These are phyloP conservation scores for Stereum hirsutum DNA, from an alignment of 1,284 basidiomycete genomes.

Conservation along the genomic window DNA sequence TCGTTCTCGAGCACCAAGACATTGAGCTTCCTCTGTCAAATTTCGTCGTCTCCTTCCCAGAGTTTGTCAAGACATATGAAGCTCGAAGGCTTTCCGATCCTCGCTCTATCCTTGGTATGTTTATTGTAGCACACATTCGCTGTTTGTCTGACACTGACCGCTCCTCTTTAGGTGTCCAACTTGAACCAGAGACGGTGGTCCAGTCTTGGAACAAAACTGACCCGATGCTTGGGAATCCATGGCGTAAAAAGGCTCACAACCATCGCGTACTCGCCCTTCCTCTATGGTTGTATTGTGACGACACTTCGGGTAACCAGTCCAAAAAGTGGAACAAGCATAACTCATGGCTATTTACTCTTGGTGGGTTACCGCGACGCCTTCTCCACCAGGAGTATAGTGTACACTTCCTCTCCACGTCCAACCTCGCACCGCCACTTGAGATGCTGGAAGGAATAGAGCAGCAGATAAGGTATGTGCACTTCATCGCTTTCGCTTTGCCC, in stretches of 20 bases:
- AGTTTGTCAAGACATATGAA: no score
- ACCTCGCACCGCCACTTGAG: constrained; percentile 28
- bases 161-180: no score
- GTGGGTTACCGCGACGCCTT: constrained; percentile 15
- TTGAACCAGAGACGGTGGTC: no score
- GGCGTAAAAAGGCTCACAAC: constrained; percentile 11
- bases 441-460: constrained; percentile 32
- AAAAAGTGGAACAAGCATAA: constrained; percentile 36
- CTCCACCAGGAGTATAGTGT: constrained; percentile 17
- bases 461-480: no score
- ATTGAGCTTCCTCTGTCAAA: no score
- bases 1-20: no score
- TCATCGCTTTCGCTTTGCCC: no score
- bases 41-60: no score
- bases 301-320: constrained; percentile 32
- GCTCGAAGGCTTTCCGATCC: no score
- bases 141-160: no score
- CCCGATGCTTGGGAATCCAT: constrained; percentile 10
- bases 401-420: constrained; percentile 29
- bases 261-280: constrained; percentile 17
- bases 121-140: no score
- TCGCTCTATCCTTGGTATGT: no score
- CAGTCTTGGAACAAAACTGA: background rate
- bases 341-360: constrained; percentile 21
- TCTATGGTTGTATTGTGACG: constrained; percentile 33